A percentile compares a stretch with the other conserved stretches of the same genome.
These are phyloP conservation scores for Nakazawaea molendinolei DNA, from an alignment of 805 yeast genomes.

Conservation along the genomic window DNA sequence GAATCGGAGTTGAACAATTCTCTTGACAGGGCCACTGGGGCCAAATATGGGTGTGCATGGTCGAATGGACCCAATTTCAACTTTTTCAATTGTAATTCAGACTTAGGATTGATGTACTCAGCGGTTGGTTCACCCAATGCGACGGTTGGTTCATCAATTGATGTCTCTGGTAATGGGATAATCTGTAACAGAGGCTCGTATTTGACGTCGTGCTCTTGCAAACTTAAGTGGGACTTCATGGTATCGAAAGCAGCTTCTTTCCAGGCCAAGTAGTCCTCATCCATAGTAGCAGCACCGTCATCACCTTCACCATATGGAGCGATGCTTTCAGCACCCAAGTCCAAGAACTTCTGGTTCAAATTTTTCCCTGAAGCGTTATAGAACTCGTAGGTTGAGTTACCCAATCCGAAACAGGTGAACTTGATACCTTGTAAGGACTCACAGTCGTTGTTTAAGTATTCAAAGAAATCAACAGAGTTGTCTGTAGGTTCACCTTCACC, in stretches of 20 bases:
- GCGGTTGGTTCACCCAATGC: slow-evolving; percentile 79
- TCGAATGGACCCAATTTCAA: slow-evolving; percentile 67
- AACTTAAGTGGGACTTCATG: slow-evolving; percentile 53
- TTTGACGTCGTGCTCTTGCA: slow-evolving; percentile 73
- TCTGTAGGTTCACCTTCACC: slow-evolving; percentile 99
- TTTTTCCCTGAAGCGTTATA: slow-evolving; percentile 78
- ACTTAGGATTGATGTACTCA: slow-evolving; percentile 35
- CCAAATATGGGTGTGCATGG: slow-evolving; percentile 75
- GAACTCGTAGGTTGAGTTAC: slow-evolving; percentile 91
- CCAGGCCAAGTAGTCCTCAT: slow-evolving; percentile 93
- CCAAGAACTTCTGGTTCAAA: slow-evolving; percentile 41
- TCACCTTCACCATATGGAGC: slow-evolving; percentile 90
- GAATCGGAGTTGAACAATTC: slow-evolving; percentile 63
- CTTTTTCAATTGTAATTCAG: slow-evolving; percentile 20
- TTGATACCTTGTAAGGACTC: slow-evolving; percentile 50
- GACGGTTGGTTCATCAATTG: slow-evolving; percentile 29
- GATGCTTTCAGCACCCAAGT: slow-evolving; percentile 65
- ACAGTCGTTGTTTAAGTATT: slow-evolving; percentile 55
- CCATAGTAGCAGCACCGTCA: slow-evolving; percentile 91
- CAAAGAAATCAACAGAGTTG: slow-evolving; percentile 77
- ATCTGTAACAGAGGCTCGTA: slow-evolving; percentile 66
- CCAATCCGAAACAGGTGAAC: slow-evolving; percentile 82
- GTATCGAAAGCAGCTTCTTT: slow-evolving; percentile 69
- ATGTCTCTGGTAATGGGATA: slow-evolving; percentile 29
- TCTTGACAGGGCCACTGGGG: slow-evolving; percentile 50